Conservation (phyloP, 805 yeast genomes). For the Candida taoyuanica region DNA sequence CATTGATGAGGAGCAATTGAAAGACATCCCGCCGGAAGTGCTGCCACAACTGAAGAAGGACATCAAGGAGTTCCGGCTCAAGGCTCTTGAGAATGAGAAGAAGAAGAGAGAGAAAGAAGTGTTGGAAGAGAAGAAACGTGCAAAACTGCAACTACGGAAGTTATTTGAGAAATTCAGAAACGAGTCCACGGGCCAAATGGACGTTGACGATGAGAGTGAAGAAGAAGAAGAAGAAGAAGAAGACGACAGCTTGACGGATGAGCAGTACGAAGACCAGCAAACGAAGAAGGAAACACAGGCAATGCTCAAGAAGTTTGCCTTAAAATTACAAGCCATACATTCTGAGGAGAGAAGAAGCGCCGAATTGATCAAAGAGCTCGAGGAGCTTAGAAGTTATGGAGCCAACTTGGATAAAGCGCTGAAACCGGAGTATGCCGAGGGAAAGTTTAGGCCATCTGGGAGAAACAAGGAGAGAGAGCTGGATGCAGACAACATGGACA, state of each 20-base stretch:
- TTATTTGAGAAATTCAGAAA: conserved; percentile 38
- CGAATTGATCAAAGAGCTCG: conserved; percentile 24
- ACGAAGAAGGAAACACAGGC: conserved; percentile 22
- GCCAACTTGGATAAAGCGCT: conserved; percentile 31
- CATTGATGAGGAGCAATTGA: conserved; percentile 52
- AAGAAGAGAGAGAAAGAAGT: conserved; percentile 46
- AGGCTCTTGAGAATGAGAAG: conserved; percentile 48
- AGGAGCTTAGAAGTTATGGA: conserved; percentile 33
- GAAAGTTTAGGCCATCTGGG: conserved; percentile 19
- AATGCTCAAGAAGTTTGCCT: conserved; percentile 19
- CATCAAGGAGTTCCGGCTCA: conserved; percentile 51
- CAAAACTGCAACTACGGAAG: conserved; percentile 43
- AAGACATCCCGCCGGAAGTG: conserved; percentile 52
- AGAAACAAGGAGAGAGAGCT: conserved; percentile 36
- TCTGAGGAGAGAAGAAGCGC: conserved; percentile 15
- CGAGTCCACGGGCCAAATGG: conserved; percentile 17
- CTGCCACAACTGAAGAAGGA: conserved; percentile 48
- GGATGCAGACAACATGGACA: conserved; percentile 36
- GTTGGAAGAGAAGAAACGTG: conserved; percentile 43
- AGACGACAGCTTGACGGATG: conserved; percentile 30
- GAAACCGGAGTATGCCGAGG: conserved; percentile 13
- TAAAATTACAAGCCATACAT: conserved; percentile 16
- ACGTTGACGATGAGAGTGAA: conserved; percentile 20
- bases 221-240: conserved; percentile 21
- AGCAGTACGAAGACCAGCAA: conserved; percentile 29